Evolutionary conservation across 495 filamentous ascomycete species (phyloP), one percentile per base, ranked within the genome.

Genomic region (Hypoxylon perforatum): DNA sequence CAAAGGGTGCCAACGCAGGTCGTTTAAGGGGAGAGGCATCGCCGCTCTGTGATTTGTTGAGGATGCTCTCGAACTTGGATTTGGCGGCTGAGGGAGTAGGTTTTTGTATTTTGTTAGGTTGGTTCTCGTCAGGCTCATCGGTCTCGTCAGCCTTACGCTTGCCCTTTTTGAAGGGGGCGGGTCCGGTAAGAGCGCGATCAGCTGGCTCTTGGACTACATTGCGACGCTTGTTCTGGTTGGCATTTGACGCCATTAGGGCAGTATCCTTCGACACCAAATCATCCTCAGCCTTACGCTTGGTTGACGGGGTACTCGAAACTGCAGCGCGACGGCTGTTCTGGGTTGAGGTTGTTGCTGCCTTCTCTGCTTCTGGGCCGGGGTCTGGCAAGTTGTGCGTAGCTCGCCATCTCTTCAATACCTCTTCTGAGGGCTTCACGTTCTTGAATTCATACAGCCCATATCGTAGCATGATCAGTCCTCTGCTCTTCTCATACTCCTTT

Each of bases 91-190:
- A 82, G 7, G 79, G 85, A 78, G 76, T 80, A 76, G 77, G 82
- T 85, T 87, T 87, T 76, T 67, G 84, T 77, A 72, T 80, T 81
- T 73, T 91, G 79, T 35, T 85, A 73, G 88, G 88, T 74, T 65
- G 86, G 81, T 77, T 85, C 82, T 74, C 87, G 74, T 63, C 80
- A 14, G 74, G 64, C 51, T 80, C 78, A n/a, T 71, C 73, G n/a
- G 70, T 69, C n/a, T 55, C 67, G 19, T 76, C 72, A 11, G 75
- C 76, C 73, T 82, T 82, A 53, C 81, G 80, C 61, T 78, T 79
- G 49, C 61, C 74, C 75, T 81, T 83, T 55, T 72, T 80, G 30
- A 73, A 69, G 17, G 67, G 65, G 0, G 70, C 58, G 42, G 67
- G 64, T 3, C 41, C 70, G n/a, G 38, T 51, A 38, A 76, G 73